phyloP scores from a whole-genome alignment of 495 filamentous ascomycete species.

The Pseudomonodictys pantanalensis region DNA sequence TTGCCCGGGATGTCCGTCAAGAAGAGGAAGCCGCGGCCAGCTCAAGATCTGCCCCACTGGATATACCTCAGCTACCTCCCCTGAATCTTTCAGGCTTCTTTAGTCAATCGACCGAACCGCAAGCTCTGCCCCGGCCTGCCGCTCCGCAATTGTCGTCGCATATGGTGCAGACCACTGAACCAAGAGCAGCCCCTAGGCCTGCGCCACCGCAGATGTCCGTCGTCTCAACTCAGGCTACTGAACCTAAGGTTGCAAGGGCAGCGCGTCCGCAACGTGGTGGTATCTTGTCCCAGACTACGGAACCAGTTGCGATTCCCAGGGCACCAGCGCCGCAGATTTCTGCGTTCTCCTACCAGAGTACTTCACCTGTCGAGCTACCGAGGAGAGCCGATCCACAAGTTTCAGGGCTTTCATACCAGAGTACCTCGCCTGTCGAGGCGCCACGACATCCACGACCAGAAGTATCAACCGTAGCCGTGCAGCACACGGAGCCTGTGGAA shows the following conservation, averaged over 20 bases:
- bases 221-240: conserved; percentile 50
- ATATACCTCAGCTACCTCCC: conserved; percentile 3
- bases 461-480: conserved; percentile 18
- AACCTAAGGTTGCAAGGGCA: no score
- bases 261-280: no score
- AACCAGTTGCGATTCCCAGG: conserved; percentile 25
- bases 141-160: conserved; percentile 50
- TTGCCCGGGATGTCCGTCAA: conserved; percentile 1
- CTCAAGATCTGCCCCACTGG: no score
- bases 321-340: conserved; percentile 46
- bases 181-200: conserved; percentile 37
- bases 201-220: conserved; percentile 47
- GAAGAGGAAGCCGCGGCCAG: conserved; percentile 23
- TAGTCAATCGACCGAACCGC: no score
- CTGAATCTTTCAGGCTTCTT: neutral
- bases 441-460: neutral
- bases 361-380: conserved; percentile 47
- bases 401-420: conserved; percentile 11
- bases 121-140: no score
- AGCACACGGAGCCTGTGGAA: conserved; percentile 27
- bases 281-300: conserved; percentile 6
- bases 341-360: conserved; percentile 48
- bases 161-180: conserved; percentile 50
- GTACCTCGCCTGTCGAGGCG: conserved; percentile 11
- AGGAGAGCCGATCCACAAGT: conserved; percentile 8